These are phyloP conservation scores for Lasiosphaeria ovina DNA, from an alignment of 495 filamentous ascomycete genomes.

Conservation along the genomic window DNA sequence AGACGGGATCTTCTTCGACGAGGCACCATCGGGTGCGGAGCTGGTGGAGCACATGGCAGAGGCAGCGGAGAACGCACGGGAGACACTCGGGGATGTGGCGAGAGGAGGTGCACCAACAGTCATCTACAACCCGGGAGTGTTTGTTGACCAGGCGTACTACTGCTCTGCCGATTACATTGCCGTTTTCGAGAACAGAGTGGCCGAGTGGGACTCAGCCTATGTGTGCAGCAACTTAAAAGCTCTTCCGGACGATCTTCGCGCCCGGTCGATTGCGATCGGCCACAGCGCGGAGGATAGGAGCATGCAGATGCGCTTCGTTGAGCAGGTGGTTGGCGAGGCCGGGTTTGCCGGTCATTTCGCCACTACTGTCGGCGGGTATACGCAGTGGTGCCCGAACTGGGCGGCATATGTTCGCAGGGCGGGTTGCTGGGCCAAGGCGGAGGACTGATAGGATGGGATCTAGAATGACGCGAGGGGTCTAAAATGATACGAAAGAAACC, in stretches of 20 bases:
- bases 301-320: conserved; percentile 13
- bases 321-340: conserved; percentile 14
- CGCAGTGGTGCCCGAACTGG: conserved; percentile 22
- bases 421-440: background rate
- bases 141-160: conserved; percentile 20
- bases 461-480: background rate
- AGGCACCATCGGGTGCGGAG: conserved; percentile 13
- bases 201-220: conserved; percentile 19
- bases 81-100: background rate
- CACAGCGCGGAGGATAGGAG: conserved; percentile 14
- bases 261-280: conserved; percentile 23
- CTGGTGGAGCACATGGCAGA: conserved; percentile 18
- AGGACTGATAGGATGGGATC: background rate
- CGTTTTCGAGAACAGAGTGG: conserved; percentile 28
- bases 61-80: too few relatives aligned
- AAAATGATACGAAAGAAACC: background rate
- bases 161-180: conserved; percentile 26
- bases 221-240: conserved; percentile 14
- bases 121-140: conserved; percentile 31
- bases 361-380: conserved; percentile 24
- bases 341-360: conserved; percentile 27
- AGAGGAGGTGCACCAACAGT: conserved; percentile 5
- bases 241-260: conserved; percentile 13
- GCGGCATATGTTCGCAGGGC: conserved; percentile 13
- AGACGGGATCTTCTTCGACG: conserved; percentile 27